Evolutionary conservation across 495 filamentous ascomycete genomes (phyloP).

Genomic region (Pyrenula aspistea): DNA sequence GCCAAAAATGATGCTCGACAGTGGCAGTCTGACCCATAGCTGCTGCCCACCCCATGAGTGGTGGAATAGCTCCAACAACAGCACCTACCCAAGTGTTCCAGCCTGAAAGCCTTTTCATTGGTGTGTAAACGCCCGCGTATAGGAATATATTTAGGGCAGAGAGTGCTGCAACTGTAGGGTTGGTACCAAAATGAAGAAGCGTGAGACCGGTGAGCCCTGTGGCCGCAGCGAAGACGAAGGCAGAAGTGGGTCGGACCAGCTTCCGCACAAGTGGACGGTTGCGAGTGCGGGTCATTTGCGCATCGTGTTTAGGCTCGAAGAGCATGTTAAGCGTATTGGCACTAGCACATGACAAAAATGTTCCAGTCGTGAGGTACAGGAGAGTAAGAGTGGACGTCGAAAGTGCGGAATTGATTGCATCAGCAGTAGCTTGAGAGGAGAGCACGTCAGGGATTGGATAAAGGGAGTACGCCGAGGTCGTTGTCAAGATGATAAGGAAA

Average conservation of each 20-base stretch:
- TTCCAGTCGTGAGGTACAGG: conserved; percentile 82
- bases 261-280: conserved; percentile 82
- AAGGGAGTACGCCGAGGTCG: conserved; percentile 82
- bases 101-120: conserved; percentile 75
- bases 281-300: conserved; percentile 80
- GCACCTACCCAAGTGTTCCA: conserved; percentile 95
- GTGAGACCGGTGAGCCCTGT: conserved; percentile 55
- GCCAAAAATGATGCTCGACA: conserved; percentile 56
- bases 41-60: conserved; percentile 95
- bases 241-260: conserved; percentile 62
- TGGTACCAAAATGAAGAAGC: conserved; percentile 76
- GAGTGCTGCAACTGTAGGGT: conserved; percentile 81
- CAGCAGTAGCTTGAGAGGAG: conserved; percentile 35
- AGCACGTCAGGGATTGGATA: conserved; percentile 77
- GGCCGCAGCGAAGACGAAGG: conserved; percentile 63
- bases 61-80: conserved; percentile 84
- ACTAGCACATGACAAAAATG: conserved; percentile 69
- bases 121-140: conserved; percentile 88
- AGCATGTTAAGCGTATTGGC: conserved; percentile 97
- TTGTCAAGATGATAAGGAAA: conserved; percentile 80
- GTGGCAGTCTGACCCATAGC: conserved; percentile 78
- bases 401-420: conserved; percentile 62
- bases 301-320: conserved; percentile 81
- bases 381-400: conserved; percentile 82
- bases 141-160: conserved; percentile 75